Conservation (phyloP, 352 stramenopile species). For the Discostella stelligera region DNA sequence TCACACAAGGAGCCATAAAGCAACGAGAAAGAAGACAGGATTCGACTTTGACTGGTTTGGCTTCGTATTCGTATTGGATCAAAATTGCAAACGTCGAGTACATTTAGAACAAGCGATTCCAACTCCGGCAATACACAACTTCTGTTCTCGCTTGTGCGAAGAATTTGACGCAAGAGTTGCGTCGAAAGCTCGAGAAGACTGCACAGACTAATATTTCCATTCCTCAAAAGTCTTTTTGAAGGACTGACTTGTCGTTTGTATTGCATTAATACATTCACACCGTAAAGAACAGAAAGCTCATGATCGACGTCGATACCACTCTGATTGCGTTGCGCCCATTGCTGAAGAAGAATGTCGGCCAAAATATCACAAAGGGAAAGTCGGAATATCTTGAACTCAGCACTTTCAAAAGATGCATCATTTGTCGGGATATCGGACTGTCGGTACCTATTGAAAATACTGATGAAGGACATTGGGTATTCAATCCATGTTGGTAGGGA, state of each 20-base stretch:
- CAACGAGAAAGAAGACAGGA: constrained; percentile 18
- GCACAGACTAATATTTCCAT: constrained; percentile 7
- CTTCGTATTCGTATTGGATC: constrained; percentile 2
- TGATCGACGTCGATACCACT: neutral
- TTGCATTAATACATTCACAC: constrained; percentile 22
- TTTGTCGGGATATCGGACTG: constrained; percentile 2
- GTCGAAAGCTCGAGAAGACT: constrained; percentile 35
- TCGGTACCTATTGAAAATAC: neutral
- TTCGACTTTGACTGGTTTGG: neutral
- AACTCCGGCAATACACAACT: constrained; percentile 24
- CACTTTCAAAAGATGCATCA: constrained; percentile 11
- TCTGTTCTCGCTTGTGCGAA: constrained; percentile 20
- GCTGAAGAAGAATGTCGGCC: constrained; percentile 21
- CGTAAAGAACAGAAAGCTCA: constrained; percentile 7
- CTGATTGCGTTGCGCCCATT: neutral
- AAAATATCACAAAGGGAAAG: constrained; percentile 38
- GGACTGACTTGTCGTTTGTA: constrained; percentile 12
- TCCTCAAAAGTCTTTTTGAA: constrained; percentile 6
- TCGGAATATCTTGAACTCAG: constrained; percentile 26
- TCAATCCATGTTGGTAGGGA: constrained; percentile 18
- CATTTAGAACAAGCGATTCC: constrained; percentile 33
- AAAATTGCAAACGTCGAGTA: constrained; percentile 28
- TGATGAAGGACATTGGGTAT: neutral
- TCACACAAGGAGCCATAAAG: constrained; percentile 43
- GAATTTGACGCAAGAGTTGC: constrained; percentile 32